Evolutionary conservation across 2,329 filamentous ascomycete genomes (phyloP).

Genomic region (Diaporthe humulicola): DNA sequence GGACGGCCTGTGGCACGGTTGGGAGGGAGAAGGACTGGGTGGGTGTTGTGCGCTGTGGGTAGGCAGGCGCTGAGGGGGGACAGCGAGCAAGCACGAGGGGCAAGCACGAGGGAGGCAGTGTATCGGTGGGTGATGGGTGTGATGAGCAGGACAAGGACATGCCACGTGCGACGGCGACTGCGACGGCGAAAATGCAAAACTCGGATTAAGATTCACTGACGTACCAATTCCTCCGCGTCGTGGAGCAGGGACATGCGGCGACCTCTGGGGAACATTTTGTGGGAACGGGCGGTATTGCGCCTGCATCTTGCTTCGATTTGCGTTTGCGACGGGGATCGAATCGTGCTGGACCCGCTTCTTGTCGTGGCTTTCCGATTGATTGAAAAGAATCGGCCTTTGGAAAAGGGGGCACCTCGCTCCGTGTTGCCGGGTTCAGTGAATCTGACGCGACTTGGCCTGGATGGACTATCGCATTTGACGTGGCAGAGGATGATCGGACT

Average conservation of each 20-base stretch:
- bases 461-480: constrained; percentile 34
- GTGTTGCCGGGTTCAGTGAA: constrained; percentile 21
- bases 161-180: constrained; percentile 27
- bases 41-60: constrained; percentile 3
- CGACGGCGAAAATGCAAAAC: constrained; percentile 32
- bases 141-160: constrained; percentile 27
- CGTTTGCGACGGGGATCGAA: constrained; percentile 31
- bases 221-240: constrained; percentile 68
- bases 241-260: constrained; percentile 61
- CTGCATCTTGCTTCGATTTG: constrained; percentile 59
- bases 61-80: neutral
- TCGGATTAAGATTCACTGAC: constrained; percentile 43
- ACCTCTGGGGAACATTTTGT: constrained; percentile 64
- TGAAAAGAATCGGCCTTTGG: constrained; percentile 14
- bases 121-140: constrained; percentile 22
- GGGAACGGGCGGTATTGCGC: constrained; percentile 64
- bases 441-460: constrained; percentile 29
- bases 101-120: constrained; percentile 26
- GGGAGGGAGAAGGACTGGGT: neutral
- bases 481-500: constrained; percentile 34
- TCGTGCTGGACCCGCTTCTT: constrained; percentile 30
- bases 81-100: neutral
- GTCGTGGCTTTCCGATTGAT: constrained; percentile 29
- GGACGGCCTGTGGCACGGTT: constrained; percentile 13
- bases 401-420: constrained; percentile 22